These are phyloP conservation scores for Phycomyces blakesleeanus DNA, from an alignment of 192 early-diverging fungal genomes.

Conservation along the genomic window DNA sequence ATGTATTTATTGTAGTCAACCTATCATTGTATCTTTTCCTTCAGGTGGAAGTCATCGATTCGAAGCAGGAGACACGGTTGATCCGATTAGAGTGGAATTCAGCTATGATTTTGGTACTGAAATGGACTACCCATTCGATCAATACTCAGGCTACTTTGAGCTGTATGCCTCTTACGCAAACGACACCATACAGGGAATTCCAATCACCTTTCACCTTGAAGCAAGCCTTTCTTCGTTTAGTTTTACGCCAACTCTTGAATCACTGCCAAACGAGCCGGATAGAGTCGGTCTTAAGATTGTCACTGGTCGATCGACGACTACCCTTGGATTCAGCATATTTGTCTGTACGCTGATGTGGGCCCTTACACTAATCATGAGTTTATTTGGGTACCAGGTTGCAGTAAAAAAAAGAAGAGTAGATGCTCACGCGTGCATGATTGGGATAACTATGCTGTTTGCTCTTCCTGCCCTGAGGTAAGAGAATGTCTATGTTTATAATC, in stretches of 20 bases:
- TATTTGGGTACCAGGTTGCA: slow-evolving; percentile 45
- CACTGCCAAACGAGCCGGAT: slow-evolving; percentile 14
- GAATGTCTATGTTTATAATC: not conserved
- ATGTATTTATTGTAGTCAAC: slow-evolving; percentile 14
- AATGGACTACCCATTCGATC: slow-evolving; percentile 48
- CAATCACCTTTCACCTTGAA: slow-evolving; percentile 38
- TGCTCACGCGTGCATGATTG: slow-evolving; percentile 41
- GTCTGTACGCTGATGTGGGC: slow-evolving; percentile 50
- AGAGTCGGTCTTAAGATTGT: slow-evolving; percentile 40
- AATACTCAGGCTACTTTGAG: slow-evolving; percentile 45
- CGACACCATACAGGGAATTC: slow-evolving; percentile 37
- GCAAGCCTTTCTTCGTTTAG: slow-evolving; percentile 42
- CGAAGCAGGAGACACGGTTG: slow-evolving; percentile 18
- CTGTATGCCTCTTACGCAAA: slow-evolving; percentile 36
- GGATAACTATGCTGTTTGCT: slow-evolving; percentile 44
- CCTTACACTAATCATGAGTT: slow-evolving; percentile 37
- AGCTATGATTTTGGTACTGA: slow-evolving; percentile 21
- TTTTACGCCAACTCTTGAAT: slow-evolving; percentile 34
- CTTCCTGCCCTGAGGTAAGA: slow-evolving; percentile 25
- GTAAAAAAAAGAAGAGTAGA: slow-evolving; percentile 36
- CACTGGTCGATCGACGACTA: slow-evolving; percentile 40
- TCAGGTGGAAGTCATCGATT: slow-evolving; percentile 15
- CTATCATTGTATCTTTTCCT: slow-evolving; percentile 22
- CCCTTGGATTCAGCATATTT: slow-evolving; percentile 45
- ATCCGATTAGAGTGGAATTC: slow-evolving; percentile 24